Conservation (phyloP, 2,329 filamentous ascomycete genomes). For the Ophiosphaerella narmari region DNA sequence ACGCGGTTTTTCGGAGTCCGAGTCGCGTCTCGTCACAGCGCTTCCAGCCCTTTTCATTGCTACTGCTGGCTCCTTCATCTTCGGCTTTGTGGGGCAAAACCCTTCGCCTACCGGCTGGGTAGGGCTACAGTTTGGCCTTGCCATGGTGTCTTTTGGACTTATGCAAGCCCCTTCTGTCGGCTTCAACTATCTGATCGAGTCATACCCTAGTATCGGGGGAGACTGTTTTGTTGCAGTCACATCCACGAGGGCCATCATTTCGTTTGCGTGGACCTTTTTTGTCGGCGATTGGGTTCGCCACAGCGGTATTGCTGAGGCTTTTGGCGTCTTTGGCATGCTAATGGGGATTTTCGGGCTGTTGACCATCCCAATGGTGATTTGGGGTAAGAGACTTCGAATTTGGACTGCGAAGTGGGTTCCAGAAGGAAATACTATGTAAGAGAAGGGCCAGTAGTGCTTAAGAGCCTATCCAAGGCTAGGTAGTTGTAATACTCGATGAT, state of each 20-base stretch:
- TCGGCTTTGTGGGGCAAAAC: conserved; percentile 49
- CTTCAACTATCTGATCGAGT: conserved; percentile 57
- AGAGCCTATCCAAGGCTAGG: too few relatives aligned
- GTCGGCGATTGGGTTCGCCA: conserved; percentile 54
- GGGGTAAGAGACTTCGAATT: conserved; percentile 49
- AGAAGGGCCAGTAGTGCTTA: too few relatives aligned
- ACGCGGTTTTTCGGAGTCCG: conserved; percentile 48
- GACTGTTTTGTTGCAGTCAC: conserved; percentile 62
- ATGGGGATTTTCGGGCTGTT: conserved; percentile 55
- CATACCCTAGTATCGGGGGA: conserved; percentile 53
- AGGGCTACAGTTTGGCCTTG: conserved; percentile 46
- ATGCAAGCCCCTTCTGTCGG: conserved; percentile 51
- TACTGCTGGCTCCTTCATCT: conserved; percentile 44
- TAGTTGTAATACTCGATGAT: too few relatives aligned
- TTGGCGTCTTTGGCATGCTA: conserved; percentile 59
- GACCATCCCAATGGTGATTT: conserved; percentile 46
- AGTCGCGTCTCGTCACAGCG: conserved; percentile 46
- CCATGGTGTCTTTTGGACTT: conserved; percentile 48
- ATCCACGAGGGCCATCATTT: conserved; percentile 54
- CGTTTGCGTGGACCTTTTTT: conserved; percentile 62
- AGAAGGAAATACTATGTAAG: conserved; percentile 16
- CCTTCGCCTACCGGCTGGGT: conserved; percentile 45
- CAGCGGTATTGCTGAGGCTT: conserved; percentile 53
- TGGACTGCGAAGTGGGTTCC: conserved; percentile 45
- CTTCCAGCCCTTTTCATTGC: conserved; percentile 46